Evolutionary conservation across 306 rosid species (phyloP).

Genomic region (Castanea sativa): DNA sequence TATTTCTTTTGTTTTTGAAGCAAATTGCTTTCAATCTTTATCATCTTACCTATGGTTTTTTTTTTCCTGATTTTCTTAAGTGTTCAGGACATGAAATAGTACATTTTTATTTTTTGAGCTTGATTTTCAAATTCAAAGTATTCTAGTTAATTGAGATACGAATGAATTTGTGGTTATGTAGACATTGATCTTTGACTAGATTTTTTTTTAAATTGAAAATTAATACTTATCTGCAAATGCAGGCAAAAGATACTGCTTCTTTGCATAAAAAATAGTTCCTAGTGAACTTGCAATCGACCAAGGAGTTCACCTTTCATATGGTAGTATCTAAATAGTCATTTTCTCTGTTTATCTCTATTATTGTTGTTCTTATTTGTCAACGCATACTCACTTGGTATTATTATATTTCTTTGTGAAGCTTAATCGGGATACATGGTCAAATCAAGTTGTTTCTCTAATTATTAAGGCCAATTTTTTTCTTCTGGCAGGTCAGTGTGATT

Average conservation of each 20-base stretch:
- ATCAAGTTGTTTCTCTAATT: constrained; percentile 96
- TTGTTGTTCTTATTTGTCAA: background rate
- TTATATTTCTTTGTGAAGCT: constrained; percentile 61
- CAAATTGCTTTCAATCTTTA: background rate
- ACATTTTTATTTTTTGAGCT: background rate
- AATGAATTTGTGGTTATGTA: background rate
- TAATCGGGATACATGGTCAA: constrained; percentile 97
- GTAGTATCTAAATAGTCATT: constrained; percentile 36
- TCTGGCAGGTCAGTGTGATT: constrained; percentile 88
- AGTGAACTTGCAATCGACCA: constrained; percentile 92
- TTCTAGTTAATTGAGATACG: background rate
- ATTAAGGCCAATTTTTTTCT: constrained; percentile 77
- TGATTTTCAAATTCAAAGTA: background rate
- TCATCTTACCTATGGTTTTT: background rate
- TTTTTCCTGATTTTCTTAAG: background rate
- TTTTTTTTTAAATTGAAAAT: too few species aligned
- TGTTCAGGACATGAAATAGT: background rate
- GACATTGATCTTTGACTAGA: background rate
- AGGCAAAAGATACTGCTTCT: constrained; percentile 88
- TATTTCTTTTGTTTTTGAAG: background rate
- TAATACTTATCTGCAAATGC: constrained; percentile 16
- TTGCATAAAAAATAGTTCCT: constrained; percentile 81
- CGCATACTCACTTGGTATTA: constrained; percentile 10
- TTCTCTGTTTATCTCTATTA: background rate
- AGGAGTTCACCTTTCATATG: constrained; percentile 97